Percentiles rank a stretch among this genome's conserved stretches.
Evolutionary conservation across 2,329 filamentous ascomycete species (phyloP).

Genomic region (Colletotrichum sp.): DNA sequence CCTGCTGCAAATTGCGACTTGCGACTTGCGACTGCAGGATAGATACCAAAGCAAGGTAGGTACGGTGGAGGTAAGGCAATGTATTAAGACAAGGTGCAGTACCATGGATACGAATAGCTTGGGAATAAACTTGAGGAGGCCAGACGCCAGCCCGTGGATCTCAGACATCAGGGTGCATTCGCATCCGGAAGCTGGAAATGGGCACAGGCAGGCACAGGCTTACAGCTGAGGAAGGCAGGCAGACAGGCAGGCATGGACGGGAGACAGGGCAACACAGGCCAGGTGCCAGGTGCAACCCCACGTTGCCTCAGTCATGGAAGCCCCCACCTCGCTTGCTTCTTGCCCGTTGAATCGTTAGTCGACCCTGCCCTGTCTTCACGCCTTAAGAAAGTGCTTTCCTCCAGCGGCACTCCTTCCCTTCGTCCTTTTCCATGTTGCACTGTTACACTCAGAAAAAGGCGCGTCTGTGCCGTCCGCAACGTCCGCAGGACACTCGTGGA

Average conservation of each 20-base stretch:
- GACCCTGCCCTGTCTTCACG: background rate
- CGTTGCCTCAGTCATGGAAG: background rate
- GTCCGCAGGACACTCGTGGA: background rate
- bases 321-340: background rate
- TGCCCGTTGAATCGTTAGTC: background rate
- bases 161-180: background rate
- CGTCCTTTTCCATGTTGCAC: background rate
- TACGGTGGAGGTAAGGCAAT: background rate
- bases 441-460: background rate
- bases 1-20: background rate
- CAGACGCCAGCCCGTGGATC: background rate
- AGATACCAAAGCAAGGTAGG: background rate
- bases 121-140: background rate
- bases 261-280: background rate
- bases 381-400: background rate
- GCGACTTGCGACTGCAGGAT: background rate
- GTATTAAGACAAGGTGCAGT: background rate
- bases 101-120: background rate
- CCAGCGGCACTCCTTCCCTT: background rate
- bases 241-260: background rate
- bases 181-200: background rate
- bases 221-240: background rate
- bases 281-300: background rate
- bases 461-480: background rate
- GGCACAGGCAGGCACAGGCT: background rate